Percentiles rank a stretch among this genome's conserved stretches.
Evolutionary conservation across 805 yeast genomes (phyloP).

Genomic region (Wickerhamomyces xylosicus): DNA sequence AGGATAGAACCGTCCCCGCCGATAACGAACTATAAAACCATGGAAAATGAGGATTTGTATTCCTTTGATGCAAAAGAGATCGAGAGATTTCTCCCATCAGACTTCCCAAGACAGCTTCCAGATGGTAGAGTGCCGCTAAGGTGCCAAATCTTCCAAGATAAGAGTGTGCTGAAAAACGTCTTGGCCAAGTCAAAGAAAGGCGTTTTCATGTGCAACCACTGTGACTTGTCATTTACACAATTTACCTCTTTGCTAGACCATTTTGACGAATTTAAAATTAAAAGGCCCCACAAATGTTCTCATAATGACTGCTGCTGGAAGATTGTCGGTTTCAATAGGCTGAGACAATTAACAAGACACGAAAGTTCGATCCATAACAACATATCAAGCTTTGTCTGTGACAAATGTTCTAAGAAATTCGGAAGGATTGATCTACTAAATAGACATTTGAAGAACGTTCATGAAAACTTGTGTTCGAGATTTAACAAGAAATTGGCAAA

Average conservation of each 20-base stretch:
- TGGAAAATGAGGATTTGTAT: too few species aligned
- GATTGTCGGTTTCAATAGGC: slow-evolving; percentile 27
- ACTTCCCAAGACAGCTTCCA: slow-evolving; percentile 16
- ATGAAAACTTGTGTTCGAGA: slow-evolving; percentile 29
- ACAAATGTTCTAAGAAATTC: slow-evolving; percentile 63
- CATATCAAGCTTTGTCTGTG: slow-evolving; percentile 44
- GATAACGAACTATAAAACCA: too few species aligned
- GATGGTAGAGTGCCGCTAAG: slow-evolving; percentile 17
- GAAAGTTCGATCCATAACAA: slow-evolving; percentile 15
- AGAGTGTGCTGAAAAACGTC: slow-evolving; percentile 19
- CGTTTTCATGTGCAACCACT: slow-evolving; percentile 27
- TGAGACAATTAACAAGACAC: slow-evolving; percentile 27
- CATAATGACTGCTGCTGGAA: slow-evolving; percentile 29
- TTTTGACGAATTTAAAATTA: slow-evolving; percentile 22
- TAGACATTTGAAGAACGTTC: slow-evolving; percentile 26
- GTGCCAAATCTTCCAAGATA: slow-evolving; percentile 21
- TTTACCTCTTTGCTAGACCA: slow-evolving; percentile 26
- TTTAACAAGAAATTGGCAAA: slow-evolving; percentile 23
- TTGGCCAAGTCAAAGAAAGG: slow-evolving; percentile 26
- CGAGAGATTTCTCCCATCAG: slow-evolving; percentile 14
- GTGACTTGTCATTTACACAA: slow-evolving; percentile 21
- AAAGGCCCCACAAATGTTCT: slow-evolving; percentile 25
- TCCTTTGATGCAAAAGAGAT: slow-evolving; percentile 1
- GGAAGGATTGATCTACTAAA: slow-evolving; percentile 26
- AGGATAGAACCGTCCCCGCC: too few species aligned